Base-by-base conservation (phyloP, 352 stramenopile genomes). In the Phytophthora pinifolia region DNA sequence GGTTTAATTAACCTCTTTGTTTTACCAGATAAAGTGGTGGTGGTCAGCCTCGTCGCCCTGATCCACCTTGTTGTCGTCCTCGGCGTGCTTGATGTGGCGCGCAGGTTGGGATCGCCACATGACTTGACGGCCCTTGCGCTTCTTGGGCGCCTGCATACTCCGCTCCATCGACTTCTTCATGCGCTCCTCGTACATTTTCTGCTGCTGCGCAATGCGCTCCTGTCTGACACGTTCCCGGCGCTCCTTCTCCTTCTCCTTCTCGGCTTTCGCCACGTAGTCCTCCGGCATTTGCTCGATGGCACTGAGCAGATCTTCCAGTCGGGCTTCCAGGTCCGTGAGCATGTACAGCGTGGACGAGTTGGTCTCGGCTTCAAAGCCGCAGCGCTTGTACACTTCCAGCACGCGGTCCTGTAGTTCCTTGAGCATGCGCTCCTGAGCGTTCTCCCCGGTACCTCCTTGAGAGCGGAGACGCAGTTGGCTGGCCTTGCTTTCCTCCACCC, bases 231-330 rank as follows among this genome's bases (percentile, higher is more conserved):
- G 82, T 72, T 98, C 91, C 18, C 93, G 76, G 2, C 93, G 78
- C 62, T 97, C 88, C 44, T 98, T 98, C 54, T 98, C 93, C 56
- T 98, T 97, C 35, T 97, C 89, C 49, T 98, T 98, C 59, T 98
- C 93, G 18, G 85, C 88, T 57, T 96, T 97, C 12, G 87, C 69
- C 5, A 98, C 90, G 57, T 97, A 98, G 25, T 98, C 93, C 38
- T 96, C 82, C 1, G 92, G 91, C 88, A 98, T 97, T 41, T 96
- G 77, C 55, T 95, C 86, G 34, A 98, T 96, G 2, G 88, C 76
- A 35, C 76, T 93, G 43, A 98, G 60, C 12, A 98, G 65, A 37
- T 97, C 83, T 69, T 98, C 91, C 15, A 98, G 70, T 12, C 86
- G 76, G 14, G 87, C 86, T 44, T 98, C 93, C 14, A 98, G 55